Percentiles rank a stretch among this genome's conserved stretches.
Evolutionary conservation across 257 asterid species (phyloP).

Genomic region (Petunia secreta): DNA sequence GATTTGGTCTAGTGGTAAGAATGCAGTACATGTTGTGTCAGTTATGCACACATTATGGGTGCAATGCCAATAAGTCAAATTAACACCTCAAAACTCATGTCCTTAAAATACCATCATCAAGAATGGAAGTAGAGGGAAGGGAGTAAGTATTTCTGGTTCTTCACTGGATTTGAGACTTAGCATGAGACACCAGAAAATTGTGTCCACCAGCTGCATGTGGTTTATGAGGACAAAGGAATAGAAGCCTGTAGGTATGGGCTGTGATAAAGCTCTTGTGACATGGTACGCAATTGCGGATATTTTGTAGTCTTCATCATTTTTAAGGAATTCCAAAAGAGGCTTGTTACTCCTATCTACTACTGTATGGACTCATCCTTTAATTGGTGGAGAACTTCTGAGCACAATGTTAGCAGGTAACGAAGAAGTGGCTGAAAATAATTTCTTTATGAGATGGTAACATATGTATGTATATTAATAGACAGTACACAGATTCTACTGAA

Average conservation of each 20-base stretch:
- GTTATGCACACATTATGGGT: too few relatives aligned
- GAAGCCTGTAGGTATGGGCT: conserved; percentile 1
- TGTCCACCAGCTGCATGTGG: background rate
- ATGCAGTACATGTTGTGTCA: too few relatives aligned
- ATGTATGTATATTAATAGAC: too few relatives aligned
- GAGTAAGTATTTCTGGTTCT: background rate
- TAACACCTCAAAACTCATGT: background rate
- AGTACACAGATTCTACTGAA: too few relatives aligned
- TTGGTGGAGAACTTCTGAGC: background rate
- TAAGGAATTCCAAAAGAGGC: background rate
- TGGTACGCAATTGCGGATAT: background rate
- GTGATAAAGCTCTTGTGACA: background rate
- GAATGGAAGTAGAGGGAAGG: background rate
- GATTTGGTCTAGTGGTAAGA: too few relatives aligned
- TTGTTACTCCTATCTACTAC: background rate
- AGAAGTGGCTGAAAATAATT: background rate
- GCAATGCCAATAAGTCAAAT: too few relatives aligned
- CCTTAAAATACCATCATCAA: background rate
- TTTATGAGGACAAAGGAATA: background rate
- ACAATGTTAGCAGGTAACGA: background rate
- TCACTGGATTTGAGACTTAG: background rate
- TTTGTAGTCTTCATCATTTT: conserved; percentile 1
- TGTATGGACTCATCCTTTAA: background rate
- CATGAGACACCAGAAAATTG: background rate
- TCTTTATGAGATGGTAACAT: too few relatives aligned